Conservation (phyloP, 192 early-diverging fungal species). For the Coemansia guatemalensis region DNA sequence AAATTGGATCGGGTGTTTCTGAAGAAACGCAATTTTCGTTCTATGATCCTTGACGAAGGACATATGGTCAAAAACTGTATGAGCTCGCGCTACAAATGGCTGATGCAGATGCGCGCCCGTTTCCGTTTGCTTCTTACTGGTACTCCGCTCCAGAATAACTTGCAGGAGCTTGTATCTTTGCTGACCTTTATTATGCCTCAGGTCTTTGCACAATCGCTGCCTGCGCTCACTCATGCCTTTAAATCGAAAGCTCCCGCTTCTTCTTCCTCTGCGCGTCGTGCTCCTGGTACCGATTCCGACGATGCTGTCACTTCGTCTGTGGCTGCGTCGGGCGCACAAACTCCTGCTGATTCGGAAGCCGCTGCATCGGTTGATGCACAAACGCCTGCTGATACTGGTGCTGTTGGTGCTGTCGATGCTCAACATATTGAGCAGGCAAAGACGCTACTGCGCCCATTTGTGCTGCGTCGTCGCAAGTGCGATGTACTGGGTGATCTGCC, state of each 20-base stretch:
- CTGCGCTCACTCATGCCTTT: constrained; percentile 45
- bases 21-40: constrained; percentile 59
- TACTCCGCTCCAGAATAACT: constrained; percentile 85
- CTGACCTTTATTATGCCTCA: constrained; percentile 85
- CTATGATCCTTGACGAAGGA: constrained; percentile 87
- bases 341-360: constrained; percentile 15
- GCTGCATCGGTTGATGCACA: constrained; percentile 40
- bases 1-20: constrained; percentile 75
- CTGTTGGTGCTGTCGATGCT: constrained; percentile 33
- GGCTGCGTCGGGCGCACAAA: constrained; percentile 34
- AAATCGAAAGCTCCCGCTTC: constrained; percentile 27
- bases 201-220: constrained; percentile 62
- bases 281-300: constrained; percentile 32
- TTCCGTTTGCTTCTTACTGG: constrained; percentile 79
- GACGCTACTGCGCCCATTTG: constrained; percentile 85
- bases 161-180: constrained; percentile 82
- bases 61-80: constrained; percentile 90
- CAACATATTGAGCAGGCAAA: constrained; percentile 76
- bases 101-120: constrained; percentile 62
- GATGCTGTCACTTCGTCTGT: constrained; percentile 30
- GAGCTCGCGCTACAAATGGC: constrained; percentile 72
- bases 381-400: constrained; percentile 17
- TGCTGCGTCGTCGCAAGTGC: constrained; percentile 77
- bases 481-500: constrained; percentile 70
- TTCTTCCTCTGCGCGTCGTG: neutral